These are phyloP conservation scores for Lentinula edodes DNA, from an alignment of 768 basidiomycete genomes.

Conservation along the genomic window DNA sequence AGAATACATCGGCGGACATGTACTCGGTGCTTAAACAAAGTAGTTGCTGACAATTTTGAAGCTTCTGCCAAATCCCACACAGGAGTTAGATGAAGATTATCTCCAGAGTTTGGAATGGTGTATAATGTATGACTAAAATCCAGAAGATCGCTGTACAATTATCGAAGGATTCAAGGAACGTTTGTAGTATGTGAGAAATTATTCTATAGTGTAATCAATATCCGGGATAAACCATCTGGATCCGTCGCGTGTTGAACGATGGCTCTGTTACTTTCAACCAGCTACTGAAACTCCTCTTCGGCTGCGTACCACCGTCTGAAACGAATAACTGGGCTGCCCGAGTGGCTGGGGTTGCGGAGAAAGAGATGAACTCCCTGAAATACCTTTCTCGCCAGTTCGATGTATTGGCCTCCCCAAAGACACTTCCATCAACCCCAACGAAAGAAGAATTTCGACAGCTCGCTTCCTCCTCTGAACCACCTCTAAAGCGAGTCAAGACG, in stretches of 20 bases:
- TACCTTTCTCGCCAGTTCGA: slow-evolving; percentile 83
- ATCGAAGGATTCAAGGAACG: neutral
- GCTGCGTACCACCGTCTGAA: neutral
- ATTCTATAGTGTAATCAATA: neutral
- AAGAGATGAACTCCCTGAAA: slow-evolving; percentile 72
- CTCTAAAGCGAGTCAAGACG: slow-evolving; percentile 39
- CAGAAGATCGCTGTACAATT: neutral
- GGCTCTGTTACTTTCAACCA: neutral
- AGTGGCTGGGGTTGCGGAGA: slow-evolving; percentile 11
- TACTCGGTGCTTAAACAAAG: neutral
- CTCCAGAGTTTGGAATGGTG: slow-evolving; percentile 6
- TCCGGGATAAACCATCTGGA: neutral
- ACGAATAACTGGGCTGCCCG: neutral
- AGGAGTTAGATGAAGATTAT: slow-evolving; percentile 1
- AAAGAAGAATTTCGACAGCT: slow-evolving; percentile 21
- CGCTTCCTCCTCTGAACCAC: slow-evolving; percentile 17
- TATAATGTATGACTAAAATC: slow-evolving; percentile 2
- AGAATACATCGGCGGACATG: neutral
- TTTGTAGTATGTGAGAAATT: neutral
- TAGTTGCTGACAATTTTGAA: neutral
- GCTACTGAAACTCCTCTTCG: neutral
- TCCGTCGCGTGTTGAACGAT: neutral
- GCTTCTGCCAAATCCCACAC: neutral
- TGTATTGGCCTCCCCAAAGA: slow-evolving; percentile 55
- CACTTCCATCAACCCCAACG: slow-evolving; percentile 54